These are phyloP conservation scores for Apiospora pterosperma DNA, from an alignment of 2,329 filamentous ascomycete genomes.

Conservation along the genomic window DNA sequence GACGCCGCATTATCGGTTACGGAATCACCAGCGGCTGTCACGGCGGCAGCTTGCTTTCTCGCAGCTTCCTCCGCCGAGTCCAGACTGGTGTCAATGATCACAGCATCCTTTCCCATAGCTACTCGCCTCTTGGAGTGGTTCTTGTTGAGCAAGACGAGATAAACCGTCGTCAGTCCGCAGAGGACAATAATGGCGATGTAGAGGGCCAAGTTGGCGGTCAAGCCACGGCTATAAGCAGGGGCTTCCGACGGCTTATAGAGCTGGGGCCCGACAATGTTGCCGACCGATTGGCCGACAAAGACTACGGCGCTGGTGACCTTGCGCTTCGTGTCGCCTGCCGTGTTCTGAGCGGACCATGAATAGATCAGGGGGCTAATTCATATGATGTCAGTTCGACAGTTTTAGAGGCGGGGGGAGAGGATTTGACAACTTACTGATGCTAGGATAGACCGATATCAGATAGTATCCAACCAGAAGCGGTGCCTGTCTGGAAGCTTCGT, in stretches of 20 bases:
- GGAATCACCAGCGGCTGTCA: constrained; percentile 16
- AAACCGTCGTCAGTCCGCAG: constrained; percentile 28
- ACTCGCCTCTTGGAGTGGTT: constrained; percentile 34
- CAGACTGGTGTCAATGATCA: constrained; percentile 58
- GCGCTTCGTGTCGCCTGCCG: constrained; percentile 67
- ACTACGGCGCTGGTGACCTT: constrained; percentile 63
- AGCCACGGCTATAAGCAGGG: constrained; percentile 52
- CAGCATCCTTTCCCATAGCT: constrained; percentile 55
- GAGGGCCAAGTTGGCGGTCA: constrained; percentile 57
- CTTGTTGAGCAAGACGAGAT: constrained; percentile 16
- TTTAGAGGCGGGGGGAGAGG: not conserved
- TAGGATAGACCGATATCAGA: constrained; percentile 53
- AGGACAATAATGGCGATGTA: constrained; percentile 58
- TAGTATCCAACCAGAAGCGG: constrained; percentile 37
- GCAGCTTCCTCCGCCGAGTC: constrained; percentile 42
- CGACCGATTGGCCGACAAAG: constrained; percentile 62
- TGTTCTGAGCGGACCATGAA: constrained; percentile 60
- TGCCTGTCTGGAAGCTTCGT: constrained; percentile 13
- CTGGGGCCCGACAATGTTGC: constrained; percentile 64
- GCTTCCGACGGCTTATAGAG: constrained; percentile 59
- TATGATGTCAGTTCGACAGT: constrained; percentile 7
- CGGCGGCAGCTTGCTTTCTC: constrained; percentile 27
- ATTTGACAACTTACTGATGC: constrained; percentile 39
- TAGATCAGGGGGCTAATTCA: constrained; percentile 54
- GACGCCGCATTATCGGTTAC: constrained; percentile 15